Evolutionary conservation across 2,329 filamentous ascomycete species (phyloP), one percentile per base, ranked within the genome.

Genomic region (Escovopsis weberi): DNA sequence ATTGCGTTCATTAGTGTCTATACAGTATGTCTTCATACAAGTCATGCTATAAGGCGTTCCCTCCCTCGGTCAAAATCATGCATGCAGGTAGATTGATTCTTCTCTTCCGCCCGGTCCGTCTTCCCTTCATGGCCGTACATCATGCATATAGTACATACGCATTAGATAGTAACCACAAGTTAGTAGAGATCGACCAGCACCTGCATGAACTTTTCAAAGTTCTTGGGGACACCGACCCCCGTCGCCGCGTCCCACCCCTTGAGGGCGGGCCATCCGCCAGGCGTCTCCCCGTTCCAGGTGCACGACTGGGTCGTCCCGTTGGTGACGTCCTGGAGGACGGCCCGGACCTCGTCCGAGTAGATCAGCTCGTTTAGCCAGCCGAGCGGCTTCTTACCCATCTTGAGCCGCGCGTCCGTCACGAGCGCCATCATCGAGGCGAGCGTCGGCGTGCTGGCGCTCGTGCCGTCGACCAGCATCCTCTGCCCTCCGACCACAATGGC

Each of bases 321-420:
- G 0, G 57, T 61, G 3, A 70, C 59, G 39, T 74, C 70, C 45
- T 55, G 54, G 18, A 72, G 51, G 6, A 59, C 57, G 0, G 40
- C 47, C 33, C 55, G 56, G 19, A 68, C 62, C 41, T 55, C 45
- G 1, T 50, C 38, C 3, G 60, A 60, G 50, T 75, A 74, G 26
- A 75, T 53, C 35, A 55, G 48, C 26, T 65, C 63, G 48, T 76
- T 78, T 33, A 76, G 55, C 59, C 70, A 78, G 0, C 74, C 75
- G 8, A 76, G 54, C 1, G 64, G 56, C 6, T 56, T 52, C 61
- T 70, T 73, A 4, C 69, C 69, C 2, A 55, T 57, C 2, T 66
- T 58, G 38, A 74, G 53, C n/a, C 72, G 57, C 42, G 63, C 66
- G 43, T 75, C 72, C 45, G 77, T 75, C 43, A 75, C 62, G 4